phyloP scores from a whole-genome alignment of 495 filamentous ascomycete species.

The Podospora sp. region DNA sequence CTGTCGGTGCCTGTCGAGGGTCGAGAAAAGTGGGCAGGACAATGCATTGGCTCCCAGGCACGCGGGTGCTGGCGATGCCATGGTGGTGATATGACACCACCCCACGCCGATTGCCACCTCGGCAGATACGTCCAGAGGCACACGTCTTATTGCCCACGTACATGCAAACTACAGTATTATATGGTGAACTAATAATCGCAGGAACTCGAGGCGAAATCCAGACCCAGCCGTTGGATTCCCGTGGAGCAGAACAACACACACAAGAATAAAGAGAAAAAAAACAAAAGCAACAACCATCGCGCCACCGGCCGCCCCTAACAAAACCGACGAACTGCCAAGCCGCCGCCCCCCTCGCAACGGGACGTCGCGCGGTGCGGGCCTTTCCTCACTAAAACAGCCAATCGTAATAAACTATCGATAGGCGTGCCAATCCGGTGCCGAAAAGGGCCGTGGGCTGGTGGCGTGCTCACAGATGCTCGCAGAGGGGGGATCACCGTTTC shows the following conservation, averaged over 20 bases:
- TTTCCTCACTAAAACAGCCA: not conserved
- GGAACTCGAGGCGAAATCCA: conserved; percentile 1
- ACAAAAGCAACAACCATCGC: not conserved
- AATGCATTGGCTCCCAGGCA: conserved; percentile 4
- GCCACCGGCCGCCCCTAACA: not conserved
- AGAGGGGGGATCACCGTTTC: not conserved
- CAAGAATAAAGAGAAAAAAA: not conserved
- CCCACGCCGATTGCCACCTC: conserved; percentile 16
- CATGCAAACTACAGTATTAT: no score
- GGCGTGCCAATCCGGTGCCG: conserved; percentile 7
- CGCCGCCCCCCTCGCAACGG: not conserved
- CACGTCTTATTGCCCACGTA: not conserved
- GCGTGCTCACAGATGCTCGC: not conserved
- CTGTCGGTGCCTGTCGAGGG: not conserved
- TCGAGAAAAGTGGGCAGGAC: conserved; percentile 5
- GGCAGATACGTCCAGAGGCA: not conserved
- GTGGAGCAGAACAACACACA: not conserved
- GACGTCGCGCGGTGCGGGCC: not conserved
- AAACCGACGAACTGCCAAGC: not conserved
- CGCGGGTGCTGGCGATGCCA: not conserved
- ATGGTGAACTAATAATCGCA: not conserved
- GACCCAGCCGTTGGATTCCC: not conserved
- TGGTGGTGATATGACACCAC: not conserved
- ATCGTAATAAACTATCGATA: conserved; percentile 4
- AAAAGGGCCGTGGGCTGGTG: conserved; percentile 3